A percentile compares a stretch with the other conserved stretches of the same genome.
Evolutionary conservation across 2,329 filamentous ascomycete species (phyloP).

Genomic region (Sphaceloma murrayae): DNA sequence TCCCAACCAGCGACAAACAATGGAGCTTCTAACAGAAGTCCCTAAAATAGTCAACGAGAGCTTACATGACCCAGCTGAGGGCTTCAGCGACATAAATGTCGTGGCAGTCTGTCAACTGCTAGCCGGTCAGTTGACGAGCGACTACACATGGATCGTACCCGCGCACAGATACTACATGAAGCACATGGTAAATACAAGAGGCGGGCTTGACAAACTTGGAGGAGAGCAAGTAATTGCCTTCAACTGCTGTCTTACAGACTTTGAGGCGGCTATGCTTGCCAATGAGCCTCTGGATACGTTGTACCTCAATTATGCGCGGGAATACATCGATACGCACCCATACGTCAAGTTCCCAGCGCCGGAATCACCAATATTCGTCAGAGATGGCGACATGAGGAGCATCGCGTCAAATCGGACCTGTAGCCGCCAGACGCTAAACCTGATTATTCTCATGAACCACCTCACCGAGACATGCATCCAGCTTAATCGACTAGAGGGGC

Average conservation of each 20-base stretch:
- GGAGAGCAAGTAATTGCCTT: slow-evolving; percentile 19
- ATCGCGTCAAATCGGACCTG: slow-evolving; percentile 1
- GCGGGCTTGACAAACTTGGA: slow-evolving; percentile 25
- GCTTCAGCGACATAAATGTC: slow-evolving; percentile 25
- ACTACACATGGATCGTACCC: slow-evolving; percentile 21
- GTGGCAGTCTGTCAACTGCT: slow-evolving; percentile 28
- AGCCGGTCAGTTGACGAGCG: slow-evolving; percentile 26
- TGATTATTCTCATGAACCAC: neutral
- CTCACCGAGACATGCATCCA: slow-evolving; percentile 8
- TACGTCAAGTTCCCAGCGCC: slow-evolving; percentile 9
- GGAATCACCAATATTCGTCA: slow-evolving; percentile 7
- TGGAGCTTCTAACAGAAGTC: slow-evolving; percentile 12
- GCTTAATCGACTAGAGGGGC: neutral
- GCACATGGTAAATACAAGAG: slow-evolving; percentile 24
- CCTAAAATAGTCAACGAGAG: slow-evolving; percentile 24
- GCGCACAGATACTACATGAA: slow-evolving; percentile 26
- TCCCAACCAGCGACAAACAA: slow-evolving; percentile 15
- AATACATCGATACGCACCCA: slow-evolving; percentile 5
- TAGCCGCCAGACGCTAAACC: neutral
- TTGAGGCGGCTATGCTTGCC: slow-evolving; percentile 2
- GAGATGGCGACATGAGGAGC: slow-evolving; percentile 1
- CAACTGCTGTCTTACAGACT: slow-evolving; percentile 11
- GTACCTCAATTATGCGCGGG: slow-evolving; percentile 8
- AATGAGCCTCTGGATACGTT: neutral
- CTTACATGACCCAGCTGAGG: slow-evolving; percentile 22